phyloP scores from a whole-genome alignment of 2,329 filamentous ascomycete species.

The Alternaria metachromatica region DNA sequence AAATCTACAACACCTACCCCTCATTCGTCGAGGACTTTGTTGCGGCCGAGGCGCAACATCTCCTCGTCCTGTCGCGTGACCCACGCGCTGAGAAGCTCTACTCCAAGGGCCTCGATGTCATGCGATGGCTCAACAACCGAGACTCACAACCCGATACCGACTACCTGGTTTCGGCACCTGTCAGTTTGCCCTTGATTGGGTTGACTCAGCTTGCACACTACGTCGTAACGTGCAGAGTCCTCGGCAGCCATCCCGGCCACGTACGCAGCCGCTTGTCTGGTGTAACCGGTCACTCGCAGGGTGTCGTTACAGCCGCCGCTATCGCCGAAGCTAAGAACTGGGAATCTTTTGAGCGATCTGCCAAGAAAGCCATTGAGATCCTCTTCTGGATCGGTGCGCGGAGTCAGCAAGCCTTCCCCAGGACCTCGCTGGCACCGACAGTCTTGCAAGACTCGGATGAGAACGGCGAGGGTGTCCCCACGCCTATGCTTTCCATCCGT shows the following conservation, averaged over 20 bases:
- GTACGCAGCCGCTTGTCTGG: conserved; percentile 84
- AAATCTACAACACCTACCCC: conserved; percentile 89
- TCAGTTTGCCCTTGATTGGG: conserved; percentile 95
- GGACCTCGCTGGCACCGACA: conserved; percentile 88
- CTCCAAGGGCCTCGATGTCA: conserved; percentile 92
- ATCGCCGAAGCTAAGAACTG: conserved; percentile 90
- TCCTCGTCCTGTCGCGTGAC: conserved; percentile 84
- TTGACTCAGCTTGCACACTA: conserved; percentile 96
- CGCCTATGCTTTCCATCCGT: conserved; percentile 96
- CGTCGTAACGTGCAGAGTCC: conserved; percentile 87
- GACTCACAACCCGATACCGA: conserved; percentile 92
- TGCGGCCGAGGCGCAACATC: conserved; percentile 78
- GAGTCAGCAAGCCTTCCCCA: conserved; percentile 96
- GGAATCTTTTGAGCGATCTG: conserved; percentile 86
- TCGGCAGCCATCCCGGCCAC: conserved; percentile 88
- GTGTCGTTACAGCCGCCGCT: conserved; percentile 89
- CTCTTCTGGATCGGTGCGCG: conserved; percentile 98
- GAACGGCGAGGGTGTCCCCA: conserved; percentile 92
- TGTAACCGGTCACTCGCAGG: conserved; percentile 95
- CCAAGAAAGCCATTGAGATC: conserved; percentile 82
- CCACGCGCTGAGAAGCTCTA: conserved; percentile 93
- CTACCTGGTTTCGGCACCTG: conserved; percentile 61
- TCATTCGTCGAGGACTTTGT: conserved; percentile 89
- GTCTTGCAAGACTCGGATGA: conserved; percentile 93
- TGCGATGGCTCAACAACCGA: conserved; percentile 88